Evolutionary conservation across 2,329 filamentous ascomycete genomes (phyloP), one percentile per base, ranked within the genome.

Genomic region (Xylaria sp.): DNA sequence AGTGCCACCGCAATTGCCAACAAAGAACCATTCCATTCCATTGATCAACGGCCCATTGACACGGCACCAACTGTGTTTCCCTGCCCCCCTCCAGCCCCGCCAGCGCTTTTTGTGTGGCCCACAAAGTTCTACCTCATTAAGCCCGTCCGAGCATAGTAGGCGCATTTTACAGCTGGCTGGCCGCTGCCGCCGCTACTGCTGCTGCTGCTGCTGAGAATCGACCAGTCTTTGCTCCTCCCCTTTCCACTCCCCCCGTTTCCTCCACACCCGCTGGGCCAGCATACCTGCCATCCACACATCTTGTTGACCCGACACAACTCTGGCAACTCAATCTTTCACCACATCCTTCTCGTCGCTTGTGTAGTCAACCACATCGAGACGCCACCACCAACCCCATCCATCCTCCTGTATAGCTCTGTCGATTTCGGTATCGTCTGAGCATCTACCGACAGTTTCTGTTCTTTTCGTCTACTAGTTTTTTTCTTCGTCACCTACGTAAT

Each of bases 401-500:
- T 51, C 45, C 45, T 65, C 39, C 56, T 55, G 50, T 61, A 65
- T 68, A 68, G 65, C 68, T 70, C 77, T 77, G 73, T 73, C 77
- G 76, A 76, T 78, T 75, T 69, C 73, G 74, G 73, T 74, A 78
- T 79, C 77, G 77, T 74, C 73, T 71, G 75, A 77, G 76, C 75
- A 75, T 67, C 50, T 69, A 73, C 72, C 72, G 71, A 69, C 67
- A 68, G 73, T 72, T 65, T 58, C 63, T 65, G 36, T 54, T 68
- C 50, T 60, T 44, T 56, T 63, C 39, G 62, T 64, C 65, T 67
- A 45, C 66, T 66, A 69, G 42, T 69, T 71, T 72, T 71, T 72
- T 76, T 73, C 68, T 73, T 77, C 77, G 73, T 71, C 72, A 71
- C 63, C 77, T 77, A 79, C 77, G 72, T 79, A 82, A 85, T 80